Base-by-base conservation (phyloP, 805 yeast species). In the Kodamaea fukazawae region DNA sequence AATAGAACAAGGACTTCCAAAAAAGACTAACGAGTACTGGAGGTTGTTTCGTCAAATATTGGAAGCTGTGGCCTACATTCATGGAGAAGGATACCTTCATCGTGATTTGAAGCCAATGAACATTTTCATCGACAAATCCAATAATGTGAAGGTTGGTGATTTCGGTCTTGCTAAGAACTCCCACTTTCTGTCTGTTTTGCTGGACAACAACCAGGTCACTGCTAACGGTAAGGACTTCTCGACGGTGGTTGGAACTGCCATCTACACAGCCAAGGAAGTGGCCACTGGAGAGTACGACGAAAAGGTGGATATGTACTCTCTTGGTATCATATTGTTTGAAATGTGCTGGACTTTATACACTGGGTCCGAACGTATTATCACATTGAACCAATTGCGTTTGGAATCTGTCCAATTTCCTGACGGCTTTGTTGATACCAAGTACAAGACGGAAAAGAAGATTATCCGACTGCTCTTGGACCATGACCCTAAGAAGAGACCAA, bases 101-200 rank as follows among this genome's bases (percentile, higher is more conserved):
- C 73, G 99, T 42, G 99, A 93, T 58, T 71, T 93, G 51, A 93
- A 93, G 58, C 98, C 99, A 1, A 86, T 86, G 75, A 93, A 93
- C 58, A 87, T 93, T 57, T 93, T 93, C 67, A 89, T 93, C 51
- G 99, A 93, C 60, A 85, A 84, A 48, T 77, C 86, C 1, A 81
- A 85, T 49, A 89, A 91, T 54, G 81, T 93, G 43, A 93, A 93
- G 58, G 83, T 93, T 30, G 99, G 99, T 54, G 99, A 93, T 58
- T 93, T 93, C 63, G 99, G 99, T 0, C 73, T 93, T 42, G 99
- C 99, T 0, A 89, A 90, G 49, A 90, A 83, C 55, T 89, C 86
- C 1, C 93, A 86, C 23, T 65, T 66, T 36, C 54, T 66, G 2
- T 51, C 65, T 2, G 63, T 61, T 7, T 51, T 67, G 14, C 62